phyloP scores from a whole-genome alignment of 257 asterid genomes.

The Solanum piurae region DNA sequence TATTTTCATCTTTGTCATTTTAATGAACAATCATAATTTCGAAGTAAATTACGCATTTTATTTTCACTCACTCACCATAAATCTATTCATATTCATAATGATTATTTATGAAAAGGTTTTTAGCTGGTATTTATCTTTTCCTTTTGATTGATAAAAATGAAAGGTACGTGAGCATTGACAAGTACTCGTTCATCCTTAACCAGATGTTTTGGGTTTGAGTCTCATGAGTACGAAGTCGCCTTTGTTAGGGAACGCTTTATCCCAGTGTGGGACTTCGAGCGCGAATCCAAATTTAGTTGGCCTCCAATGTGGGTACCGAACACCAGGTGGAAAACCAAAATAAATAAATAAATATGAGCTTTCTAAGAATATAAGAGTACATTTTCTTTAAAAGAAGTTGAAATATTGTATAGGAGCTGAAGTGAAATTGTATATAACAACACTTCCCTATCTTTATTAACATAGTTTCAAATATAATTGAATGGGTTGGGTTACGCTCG shows the following conservation, averaged over 20 bases:
- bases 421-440: background rate
- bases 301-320: background rate
- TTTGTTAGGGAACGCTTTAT: background rate
- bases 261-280: background rate
- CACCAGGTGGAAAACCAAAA: too few species aligned
- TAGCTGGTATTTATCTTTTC: background rate
- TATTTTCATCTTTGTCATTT: background rate
- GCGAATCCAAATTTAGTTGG: background rate
- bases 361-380: background rate
- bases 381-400: background rate
- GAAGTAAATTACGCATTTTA: background rate
- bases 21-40: background rate
- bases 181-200: background rate
- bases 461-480: background rate
- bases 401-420: background rate
- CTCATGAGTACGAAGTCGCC: background rate
- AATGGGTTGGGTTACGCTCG: background rate
- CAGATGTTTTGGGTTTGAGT: background rate
- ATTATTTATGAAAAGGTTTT: background rate
- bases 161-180: background rate
- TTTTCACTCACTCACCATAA: background rate
- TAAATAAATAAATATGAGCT: background rate
- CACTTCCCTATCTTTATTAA: background rate
- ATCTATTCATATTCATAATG: background rate
- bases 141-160: background rate